Percentiles rank a stretch among this genome's conserved stretches.
Evolutionary conservation across 2,329 filamentous ascomycete genomes (phyloP).

Genomic region (Ceratocystis variospora): DNA sequence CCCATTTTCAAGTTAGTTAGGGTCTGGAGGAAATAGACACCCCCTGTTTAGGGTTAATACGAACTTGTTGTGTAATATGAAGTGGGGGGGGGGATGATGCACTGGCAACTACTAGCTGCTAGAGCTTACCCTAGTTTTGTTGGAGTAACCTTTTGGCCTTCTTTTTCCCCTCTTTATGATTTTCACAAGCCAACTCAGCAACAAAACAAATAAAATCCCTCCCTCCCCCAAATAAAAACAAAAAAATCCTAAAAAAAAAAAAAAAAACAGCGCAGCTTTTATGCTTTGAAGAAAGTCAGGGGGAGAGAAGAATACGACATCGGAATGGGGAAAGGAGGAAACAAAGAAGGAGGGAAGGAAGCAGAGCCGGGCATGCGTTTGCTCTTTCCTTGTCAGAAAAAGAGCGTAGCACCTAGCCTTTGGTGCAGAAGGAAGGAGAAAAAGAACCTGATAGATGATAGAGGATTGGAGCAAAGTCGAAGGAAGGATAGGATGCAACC

Average conservation of each 20-base stretch:
- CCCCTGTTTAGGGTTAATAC: not conserved
- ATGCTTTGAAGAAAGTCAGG: not conserved
- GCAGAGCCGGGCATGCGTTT: not conserved
- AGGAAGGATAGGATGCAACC: not conserved
- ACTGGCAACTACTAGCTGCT: too few relatives aligned
- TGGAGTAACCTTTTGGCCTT: too few relatives aligned
- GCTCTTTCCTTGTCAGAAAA: too few relatives aligned
- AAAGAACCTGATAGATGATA: conserved; percentile 7
- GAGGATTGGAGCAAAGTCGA: not conserved
- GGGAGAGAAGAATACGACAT: not conserved
- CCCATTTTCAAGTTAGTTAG: not conserved
- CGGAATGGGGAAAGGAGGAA: not conserved
- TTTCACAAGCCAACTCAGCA: not conserved
- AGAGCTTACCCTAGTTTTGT: too few relatives aligned
- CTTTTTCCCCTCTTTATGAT: not conserved
- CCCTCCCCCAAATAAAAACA: too few relatives aligned
- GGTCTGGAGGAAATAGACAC: not conserved
- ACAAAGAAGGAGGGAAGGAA: not conserved
- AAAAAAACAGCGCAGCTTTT: not conserved
- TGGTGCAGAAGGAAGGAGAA: not conserved
- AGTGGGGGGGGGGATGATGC: not conserved
- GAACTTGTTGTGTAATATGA: not conserved
- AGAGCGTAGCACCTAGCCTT: too few relatives aligned
- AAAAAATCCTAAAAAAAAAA: too few relatives aligned
- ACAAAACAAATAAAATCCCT: too few relatives aligned